These are phyloP conservation scores for Fusarium oligoseptatum DNA, from an alignment of 2,329 filamentous ascomycete genomes.

Conservation along the genomic window DNA sequence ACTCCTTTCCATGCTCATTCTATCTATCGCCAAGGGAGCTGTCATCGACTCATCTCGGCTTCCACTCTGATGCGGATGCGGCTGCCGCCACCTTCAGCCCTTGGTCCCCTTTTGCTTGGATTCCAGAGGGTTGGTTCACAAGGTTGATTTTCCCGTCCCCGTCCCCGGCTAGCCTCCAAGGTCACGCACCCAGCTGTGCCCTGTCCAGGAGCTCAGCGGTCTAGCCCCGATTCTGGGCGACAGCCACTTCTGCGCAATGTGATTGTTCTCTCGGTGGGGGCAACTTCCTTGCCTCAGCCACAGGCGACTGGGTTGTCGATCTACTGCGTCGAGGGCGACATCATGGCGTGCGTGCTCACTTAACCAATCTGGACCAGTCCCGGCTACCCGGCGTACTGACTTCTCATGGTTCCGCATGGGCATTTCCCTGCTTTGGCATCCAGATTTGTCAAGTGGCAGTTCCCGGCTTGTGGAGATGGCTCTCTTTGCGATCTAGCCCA, in stretches of 20 bases:
- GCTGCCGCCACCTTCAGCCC: conserved; percentile 34
- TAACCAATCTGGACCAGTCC: conserved; percentile 42
- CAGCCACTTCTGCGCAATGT: conserved; percentile 26
- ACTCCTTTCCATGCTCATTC: conserved; percentile 27
- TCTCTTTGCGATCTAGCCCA: conserved; percentile 45
- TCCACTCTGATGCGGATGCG: conserved; percentile 33
- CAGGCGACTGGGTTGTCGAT: conserved; percentile 42
- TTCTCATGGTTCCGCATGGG: conserved; percentile 33
- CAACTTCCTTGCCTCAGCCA: conserved; percentile 39
- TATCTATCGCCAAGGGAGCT: conserved; percentile 27
- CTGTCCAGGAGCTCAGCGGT: conserved; percentile 26
- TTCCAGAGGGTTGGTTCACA: conserved; percentile 43
- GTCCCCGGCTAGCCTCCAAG: conserved; percentile 21
- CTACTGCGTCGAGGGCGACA: conserved; percentile 24
- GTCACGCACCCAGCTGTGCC: conserved; percentile 31
- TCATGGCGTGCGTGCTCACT: conserved; percentile 44
- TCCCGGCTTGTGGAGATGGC: conserved; percentile 43
- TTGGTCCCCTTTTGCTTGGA: conserved; percentile 35
- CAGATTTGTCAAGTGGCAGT: conserved; percentile 44
- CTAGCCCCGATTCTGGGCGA: conserved; percentile 23
- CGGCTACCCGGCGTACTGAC: conserved; percentile 36
- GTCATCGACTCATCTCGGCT: conserved; percentile 43
- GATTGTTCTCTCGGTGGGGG: conserved; percentile 34
- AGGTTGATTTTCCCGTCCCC: conserved; percentile 39
- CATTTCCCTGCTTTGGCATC: conserved; percentile 41